Evolutionary conservation across 164 flowering plant species (phyloP).

Genomic region (Sedum album): DNA sequence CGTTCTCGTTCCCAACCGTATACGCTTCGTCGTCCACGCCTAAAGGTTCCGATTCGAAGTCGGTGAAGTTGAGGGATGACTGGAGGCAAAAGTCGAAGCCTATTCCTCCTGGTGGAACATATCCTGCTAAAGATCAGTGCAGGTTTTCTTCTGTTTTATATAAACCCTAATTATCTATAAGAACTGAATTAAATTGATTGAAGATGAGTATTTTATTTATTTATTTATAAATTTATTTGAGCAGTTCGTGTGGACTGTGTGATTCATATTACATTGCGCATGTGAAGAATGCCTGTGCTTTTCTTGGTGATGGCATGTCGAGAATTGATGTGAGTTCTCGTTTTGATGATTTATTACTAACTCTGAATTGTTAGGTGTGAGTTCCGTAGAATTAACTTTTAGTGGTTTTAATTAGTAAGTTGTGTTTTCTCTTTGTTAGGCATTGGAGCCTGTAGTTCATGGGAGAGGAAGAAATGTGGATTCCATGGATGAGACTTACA

Average conservation of each 20-base stretch:
- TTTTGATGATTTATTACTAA: neutral
- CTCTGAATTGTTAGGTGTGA: neutral
- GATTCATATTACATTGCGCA: conserved; percentile 93
- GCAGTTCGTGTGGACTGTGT: conserved; percentile 84
- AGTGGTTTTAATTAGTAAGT: neutral
- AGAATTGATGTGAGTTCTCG: conserved; percentile 65
- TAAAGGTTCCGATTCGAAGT: conserved; percentile 19
- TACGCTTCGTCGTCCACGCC: conserved; percentile 17
- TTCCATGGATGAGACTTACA: conserved; percentile 67
- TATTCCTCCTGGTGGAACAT: conserved; percentile 86
- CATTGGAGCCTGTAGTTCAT: conserved; percentile 74
- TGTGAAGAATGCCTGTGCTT: conserved; percentile 95
- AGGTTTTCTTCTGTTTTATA: conserved; percentile 33
- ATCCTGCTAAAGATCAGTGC: conserved; percentile 99
- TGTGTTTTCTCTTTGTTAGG: conserved; percentile 23
- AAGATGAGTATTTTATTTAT: neutral
- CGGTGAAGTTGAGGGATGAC: conserved; percentile 57
- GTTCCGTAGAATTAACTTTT: neutral
- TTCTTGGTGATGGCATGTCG: conserved; percentile 97
- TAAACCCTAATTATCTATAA: too few species aligned
- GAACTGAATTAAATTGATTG: neutral
- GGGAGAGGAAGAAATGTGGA: conserved; percentile 77
- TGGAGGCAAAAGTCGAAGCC: conserved; percentile 83
- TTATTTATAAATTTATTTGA: neutral
- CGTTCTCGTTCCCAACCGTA: conserved; percentile 15